phyloP scores from a whole-genome alignment of 495 filamentous ascomycete genomes.

The Pyrenopolyporus hunteri region DNA sequence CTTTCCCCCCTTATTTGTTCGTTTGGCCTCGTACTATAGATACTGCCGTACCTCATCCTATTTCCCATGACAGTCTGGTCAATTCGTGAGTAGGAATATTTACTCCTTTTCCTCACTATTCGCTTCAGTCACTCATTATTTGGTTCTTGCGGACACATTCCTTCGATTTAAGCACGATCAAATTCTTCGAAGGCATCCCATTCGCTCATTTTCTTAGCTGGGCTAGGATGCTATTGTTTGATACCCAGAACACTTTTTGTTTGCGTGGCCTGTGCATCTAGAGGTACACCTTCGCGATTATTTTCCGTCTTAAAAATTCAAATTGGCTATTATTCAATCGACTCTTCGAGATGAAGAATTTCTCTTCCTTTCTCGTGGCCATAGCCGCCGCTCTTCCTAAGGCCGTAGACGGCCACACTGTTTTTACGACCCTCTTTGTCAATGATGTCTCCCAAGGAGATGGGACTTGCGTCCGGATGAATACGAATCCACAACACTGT shows the following conservation, averaged over 20 bases:
- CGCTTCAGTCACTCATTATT: conserved; percentile 10
- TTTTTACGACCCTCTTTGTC: conserved; percentile 70
- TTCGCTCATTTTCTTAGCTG: conserved; percentile 19
- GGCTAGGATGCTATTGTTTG: not conserved
- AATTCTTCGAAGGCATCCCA: not conserved
- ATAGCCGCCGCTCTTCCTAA: conserved; percentile 42
- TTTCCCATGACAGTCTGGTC: not conserved
- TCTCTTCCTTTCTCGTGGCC: conserved; percentile 29
- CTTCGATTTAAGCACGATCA: not conserved
- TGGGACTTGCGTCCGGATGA: conserved; percentile 73
- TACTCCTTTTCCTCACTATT: not conserved
- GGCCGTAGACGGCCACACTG: conserved; percentile 62
- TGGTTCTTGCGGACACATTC: not conserved
- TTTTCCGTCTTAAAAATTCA: too few relatives aligned
- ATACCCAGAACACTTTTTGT: not conserved
- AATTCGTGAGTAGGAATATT: not conserved
- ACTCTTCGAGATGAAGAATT: conserved; percentile 37
- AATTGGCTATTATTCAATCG: not conserved
- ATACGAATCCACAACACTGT: conserved; percentile 51
- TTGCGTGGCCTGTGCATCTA: not conserved
- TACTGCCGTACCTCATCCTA: not conserved
- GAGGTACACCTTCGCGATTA: not conserved
- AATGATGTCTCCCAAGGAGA: conserved; percentile 69
- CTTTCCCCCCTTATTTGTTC: not conserved
- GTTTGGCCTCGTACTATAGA: not conserved